Evolutionary conservation across 768 basidiomycete genomes (phyloP).

Genomic region (Pholiota microspora): DNA sequence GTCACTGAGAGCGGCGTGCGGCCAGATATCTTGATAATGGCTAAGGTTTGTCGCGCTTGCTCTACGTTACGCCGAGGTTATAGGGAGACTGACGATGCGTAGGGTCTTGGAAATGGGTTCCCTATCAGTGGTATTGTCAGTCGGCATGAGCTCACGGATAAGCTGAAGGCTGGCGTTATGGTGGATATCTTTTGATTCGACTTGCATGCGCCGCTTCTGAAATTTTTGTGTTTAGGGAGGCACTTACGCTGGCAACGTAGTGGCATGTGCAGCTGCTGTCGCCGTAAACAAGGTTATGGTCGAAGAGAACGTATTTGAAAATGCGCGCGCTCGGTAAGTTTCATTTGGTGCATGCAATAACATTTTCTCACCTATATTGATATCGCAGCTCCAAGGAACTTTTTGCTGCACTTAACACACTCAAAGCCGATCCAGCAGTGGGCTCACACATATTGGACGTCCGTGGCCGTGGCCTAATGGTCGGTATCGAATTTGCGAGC

Average conservation of each 20-base stretch:
- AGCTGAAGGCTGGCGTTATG: constrained; percentile 76
- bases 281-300: constrained; percentile 77
- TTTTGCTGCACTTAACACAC: constrained; percentile 52
- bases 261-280: constrained; percentile 87
- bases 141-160: constrained; percentile 78
- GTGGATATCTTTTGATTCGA: constrained; percentile 31
- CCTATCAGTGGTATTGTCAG: constrained; percentile 87
- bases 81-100: background rate
- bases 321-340: constrained; percentile 67
- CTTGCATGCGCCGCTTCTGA: background rate
- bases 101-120: constrained; percentile 91
- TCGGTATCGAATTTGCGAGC: constrained; percentile 75
- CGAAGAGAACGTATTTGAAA: constrained; percentile 79
- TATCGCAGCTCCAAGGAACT: constrained; percentile 66
- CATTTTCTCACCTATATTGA: background rate
- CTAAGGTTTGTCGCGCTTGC: constrained; percentile 57
- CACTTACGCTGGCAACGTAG: constrained; percentile 90
- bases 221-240: constrained; percentile 56
- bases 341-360: background rate
- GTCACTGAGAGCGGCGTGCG: constrained; percentile 80
- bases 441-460: constrained; percentile 73
- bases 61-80: background rate
- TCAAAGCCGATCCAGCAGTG: constrained; percentile 55
- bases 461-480: constrained; percentile 88
- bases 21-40: constrained; percentile 87